A percentile compares a stretch with the other conserved stretches of the same genome.
These are phyloP conservation scores for Monilinia fructicola DNA, from an alignment of 2,329 filamentous ascomycete genomes.

Conservation along the genomic window DNA sequence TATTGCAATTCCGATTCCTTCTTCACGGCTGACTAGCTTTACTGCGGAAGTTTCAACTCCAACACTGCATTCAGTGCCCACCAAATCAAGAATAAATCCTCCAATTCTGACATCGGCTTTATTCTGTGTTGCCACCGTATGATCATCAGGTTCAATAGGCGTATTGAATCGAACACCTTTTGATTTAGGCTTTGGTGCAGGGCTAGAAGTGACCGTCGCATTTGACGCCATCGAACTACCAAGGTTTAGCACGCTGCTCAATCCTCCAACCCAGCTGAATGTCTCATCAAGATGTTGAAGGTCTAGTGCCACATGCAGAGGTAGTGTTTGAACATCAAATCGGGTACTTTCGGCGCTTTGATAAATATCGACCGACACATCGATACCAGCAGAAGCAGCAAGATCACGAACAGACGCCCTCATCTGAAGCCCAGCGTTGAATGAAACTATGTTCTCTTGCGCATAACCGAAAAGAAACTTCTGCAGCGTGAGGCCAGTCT, in stretches of 20 bases:
- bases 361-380: conserved; percentile 55
- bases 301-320: conserved; percentile 74
- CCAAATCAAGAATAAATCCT: conserved; percentile 72
- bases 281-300: conserved; percentile 81
- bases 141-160: conserved; percentile 39
- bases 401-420: conserved; percentile 59
- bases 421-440: conserved; percentile 58
- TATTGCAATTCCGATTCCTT: conserved; percentile 70
- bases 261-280: conserved; percentile 82
- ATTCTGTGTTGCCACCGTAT: conserved; percentile 38
- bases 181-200: conserved; percentile 45
- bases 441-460: conserved; percentile 62
- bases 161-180: conserved; percentile 61
- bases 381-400: conserved; percentile 56
- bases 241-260: conserved; percentile 88
- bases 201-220: conserved; percentile 51
- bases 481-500: conserved; percentile 44
- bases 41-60: conserved; percentile 75
- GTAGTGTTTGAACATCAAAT: conserved; percentile 72
- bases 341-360: conserved; percentile 48
- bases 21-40: conserved; percentile 74
- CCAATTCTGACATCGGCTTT: conserved; percentile 78
- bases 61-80: conserved; percentile 74
- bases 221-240: conserved; percentile 79
- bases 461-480: conserved; percentile 64